These are phyloP conservation scores for Inga oerstediana DNA, from an alignment of 306 rosid genomes.

Conservation along the genomic window DNA sequence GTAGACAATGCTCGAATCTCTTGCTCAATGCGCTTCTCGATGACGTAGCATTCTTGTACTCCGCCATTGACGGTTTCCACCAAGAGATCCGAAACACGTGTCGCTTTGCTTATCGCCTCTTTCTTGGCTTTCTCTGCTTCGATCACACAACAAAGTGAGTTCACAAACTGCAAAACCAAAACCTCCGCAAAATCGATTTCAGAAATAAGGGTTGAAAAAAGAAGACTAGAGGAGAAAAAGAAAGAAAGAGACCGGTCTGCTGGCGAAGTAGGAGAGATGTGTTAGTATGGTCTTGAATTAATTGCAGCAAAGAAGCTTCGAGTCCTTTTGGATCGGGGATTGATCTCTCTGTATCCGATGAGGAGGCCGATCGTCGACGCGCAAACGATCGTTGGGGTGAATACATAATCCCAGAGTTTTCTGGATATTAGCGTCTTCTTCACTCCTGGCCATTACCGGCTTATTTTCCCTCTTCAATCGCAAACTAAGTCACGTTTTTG, in stretches of 20 bases:
- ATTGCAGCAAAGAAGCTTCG: constrained; percentile 58
- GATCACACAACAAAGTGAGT: neutral
- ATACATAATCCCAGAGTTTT: constrained; percentile 23
- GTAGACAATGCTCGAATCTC: constrained; percentile 72
- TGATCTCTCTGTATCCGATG: constrained; percentile 30
- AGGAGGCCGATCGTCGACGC: constrained; percentile 34
- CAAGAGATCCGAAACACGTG: constrained; percentile 69
- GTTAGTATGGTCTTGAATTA: constrained; percentile 54
- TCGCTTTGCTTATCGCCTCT: constrained; percentile 63
- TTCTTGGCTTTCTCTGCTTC: constrained; percentile 70
- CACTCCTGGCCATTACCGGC: neutral
- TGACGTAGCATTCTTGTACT: constrained; percentile 68
- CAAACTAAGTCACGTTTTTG: neutral
- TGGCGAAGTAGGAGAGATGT: constrained; percentile 57
- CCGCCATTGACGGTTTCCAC: constrained; percentile 85
- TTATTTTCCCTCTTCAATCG: neutral
- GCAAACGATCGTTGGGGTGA: constrained; percentile 33
- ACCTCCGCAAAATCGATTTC: neutral
- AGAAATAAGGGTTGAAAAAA: neutral
- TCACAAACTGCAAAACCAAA: neutral
- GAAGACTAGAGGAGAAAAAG: no score
- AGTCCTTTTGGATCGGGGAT: constrained; percentile 44
- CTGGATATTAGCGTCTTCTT: neutral
- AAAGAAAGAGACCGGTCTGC: constrained; percentile 47
- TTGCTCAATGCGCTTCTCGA: constrained; percentile 77